A percentile compares a stretch with the other conserved stretches of the same genome.
Conservation (phyloP, 305 asterid genomes). For the Coffea humblotiana region DNA sequence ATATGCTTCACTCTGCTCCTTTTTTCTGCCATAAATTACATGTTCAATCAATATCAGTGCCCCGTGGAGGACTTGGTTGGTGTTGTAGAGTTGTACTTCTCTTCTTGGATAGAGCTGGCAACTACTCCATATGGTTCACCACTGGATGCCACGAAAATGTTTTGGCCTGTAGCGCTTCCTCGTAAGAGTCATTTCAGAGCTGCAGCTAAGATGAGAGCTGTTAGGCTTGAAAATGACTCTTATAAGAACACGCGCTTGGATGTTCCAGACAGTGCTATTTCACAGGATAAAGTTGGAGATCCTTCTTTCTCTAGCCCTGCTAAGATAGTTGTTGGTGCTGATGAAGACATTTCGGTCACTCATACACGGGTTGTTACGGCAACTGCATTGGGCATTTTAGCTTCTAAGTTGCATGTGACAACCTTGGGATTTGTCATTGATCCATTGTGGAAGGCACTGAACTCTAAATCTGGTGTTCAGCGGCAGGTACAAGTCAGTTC, state of each 20-base stretch:
- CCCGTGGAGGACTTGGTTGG: conserved; percentile 73
- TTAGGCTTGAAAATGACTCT: conserved; percentile 57
- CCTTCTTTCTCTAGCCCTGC: conserved; percentile 52
- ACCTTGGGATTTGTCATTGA: conserved; percentile 70
- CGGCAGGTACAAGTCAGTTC: conserved; percentile 66
- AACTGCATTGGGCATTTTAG: conserved; percentile 77
- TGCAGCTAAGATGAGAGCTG: conserved; percentile 98
- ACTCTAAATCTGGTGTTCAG: conserved; percentile 90
- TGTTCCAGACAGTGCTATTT: conserved; percentile 40
- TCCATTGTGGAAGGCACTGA: conserved; percentile 81
- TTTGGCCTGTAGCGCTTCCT: conserved; percentile 96
- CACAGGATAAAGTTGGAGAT: conserved; percentile 63
- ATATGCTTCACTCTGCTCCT: not conserved
- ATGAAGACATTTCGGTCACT: conserved; percentile 84
- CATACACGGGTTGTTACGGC: conserved; percentile 89
- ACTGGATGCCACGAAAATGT: conserved; percentile 82
- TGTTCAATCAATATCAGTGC: conserved; percentile 48
- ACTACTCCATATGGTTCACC: conserved; percentile 92
- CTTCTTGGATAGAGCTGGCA: conserved; percentile 90
- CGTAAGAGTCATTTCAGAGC: conserved; percentile 96
- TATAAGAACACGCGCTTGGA: conserved; percentile 44
- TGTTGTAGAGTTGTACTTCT: conserved; percentile 75
- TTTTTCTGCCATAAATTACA: conserved; percentile 8
- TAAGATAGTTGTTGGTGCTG: conserved; percentile 91
- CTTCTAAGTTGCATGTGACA: conserved; percentile 66